phyloP scores from a whole-genome alignment of 176 grass and related monocot genomes.

The Avena sativa region DNA sequence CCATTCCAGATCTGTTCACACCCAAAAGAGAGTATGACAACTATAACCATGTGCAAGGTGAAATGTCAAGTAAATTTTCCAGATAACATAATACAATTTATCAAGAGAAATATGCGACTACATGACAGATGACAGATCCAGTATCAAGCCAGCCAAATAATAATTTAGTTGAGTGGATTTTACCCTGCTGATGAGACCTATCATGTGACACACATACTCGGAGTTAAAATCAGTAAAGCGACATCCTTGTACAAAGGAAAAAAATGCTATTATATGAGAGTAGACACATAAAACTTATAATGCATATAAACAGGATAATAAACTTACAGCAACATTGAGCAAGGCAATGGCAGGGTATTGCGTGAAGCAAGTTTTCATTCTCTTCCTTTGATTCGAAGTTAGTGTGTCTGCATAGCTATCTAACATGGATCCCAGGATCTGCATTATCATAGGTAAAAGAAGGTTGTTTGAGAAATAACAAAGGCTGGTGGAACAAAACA shows the following conservation, averaged over 20 bases:
- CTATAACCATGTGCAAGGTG: not conserved
- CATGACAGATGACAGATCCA: not conserved
- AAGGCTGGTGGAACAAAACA: not conserved
- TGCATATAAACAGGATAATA: not conserved
- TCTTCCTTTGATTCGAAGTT: not conserved
- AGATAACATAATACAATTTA: conserved; percentile 2
- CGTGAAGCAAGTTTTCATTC: not conserved
- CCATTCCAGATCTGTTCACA: not conserved
- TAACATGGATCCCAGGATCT: conserved; percentile 5
- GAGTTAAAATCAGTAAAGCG: not conserved
- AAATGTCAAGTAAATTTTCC: conserved; percentile 8
- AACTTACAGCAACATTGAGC: conserved; percentile 30
- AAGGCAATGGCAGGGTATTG: conserved; percentile 7
- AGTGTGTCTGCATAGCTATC: not conserved
- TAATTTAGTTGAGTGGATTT: conserved; percentile 3
- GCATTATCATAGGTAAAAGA: not conserved
- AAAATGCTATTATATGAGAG: not conserved
- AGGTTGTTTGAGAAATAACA: not conserved
- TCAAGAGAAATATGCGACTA: not conserved
- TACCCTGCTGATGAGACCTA: not conserved
- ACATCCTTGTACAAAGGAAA: not conserved
- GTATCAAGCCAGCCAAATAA: conserved; percentile 5
- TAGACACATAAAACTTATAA: not conserved
- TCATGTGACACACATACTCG: not conserved
- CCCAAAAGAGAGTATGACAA: conserved; percentile 11